These are phyloP conservation scores for Simplicillium sp. DNA, from an alignment of 2,329 filamentous ascomycete species.

Conservation along the genomic window DNA sequence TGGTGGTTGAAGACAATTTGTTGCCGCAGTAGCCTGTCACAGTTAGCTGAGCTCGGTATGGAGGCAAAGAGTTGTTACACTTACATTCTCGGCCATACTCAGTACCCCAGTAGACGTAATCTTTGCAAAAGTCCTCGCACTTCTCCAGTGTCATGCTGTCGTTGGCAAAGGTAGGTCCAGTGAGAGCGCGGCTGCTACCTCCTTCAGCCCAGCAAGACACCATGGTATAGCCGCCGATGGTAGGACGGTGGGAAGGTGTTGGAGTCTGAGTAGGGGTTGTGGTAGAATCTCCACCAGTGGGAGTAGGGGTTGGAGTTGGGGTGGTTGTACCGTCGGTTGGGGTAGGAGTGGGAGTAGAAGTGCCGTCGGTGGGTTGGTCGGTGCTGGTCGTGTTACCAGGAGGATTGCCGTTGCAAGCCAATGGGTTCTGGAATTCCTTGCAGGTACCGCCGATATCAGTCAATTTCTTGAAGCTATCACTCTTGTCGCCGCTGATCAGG, in stretches of 20 bases:
- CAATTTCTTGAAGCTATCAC: conserved; percentile 39
- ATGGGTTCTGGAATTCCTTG: conserved; percentile 25
- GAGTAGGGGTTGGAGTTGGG: conserved; percentile 8
- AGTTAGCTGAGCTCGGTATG: conserved; percentile 1
- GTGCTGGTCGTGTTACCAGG: conserved; percentile 2
- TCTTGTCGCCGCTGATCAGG: conserved; percentile 28
- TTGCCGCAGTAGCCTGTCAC: conserved; percentile 37
- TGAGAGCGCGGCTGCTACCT: conserved; percentile 31
- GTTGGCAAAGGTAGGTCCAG: conserved; percentile 28
- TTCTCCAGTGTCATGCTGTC: conserved; percentile 40
- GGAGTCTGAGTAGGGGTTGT: background rate
- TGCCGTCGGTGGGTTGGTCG: background rate
- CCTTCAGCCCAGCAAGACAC: conserved; percentile 41
- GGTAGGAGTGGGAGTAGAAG: background rate
- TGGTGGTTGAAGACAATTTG: conserved; percentile 19
- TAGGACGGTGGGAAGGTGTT: conserved; percentile 22
- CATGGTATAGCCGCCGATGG: conserved; percentile 32
- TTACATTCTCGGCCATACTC: conserved; percentile 43
- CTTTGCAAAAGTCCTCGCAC: conserved; percentile 35
- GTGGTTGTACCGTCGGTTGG: conserved; percentile 3
- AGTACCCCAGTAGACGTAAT: conserved; percentile 37
- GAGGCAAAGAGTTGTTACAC: conserved; percentile 6
- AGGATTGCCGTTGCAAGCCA: conserved; percentile 14
- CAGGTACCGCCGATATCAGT: conserved; percentile 35
- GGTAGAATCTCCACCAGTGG: conserved; percentile 2